Percentiles rank a stretch among this genome's conserved stretches.
Evolutionary conservation across 2,329 filamentous ascomycete species (phyloP).

Genomic region (Magnaporthiopsis rhizophila): DNA sequence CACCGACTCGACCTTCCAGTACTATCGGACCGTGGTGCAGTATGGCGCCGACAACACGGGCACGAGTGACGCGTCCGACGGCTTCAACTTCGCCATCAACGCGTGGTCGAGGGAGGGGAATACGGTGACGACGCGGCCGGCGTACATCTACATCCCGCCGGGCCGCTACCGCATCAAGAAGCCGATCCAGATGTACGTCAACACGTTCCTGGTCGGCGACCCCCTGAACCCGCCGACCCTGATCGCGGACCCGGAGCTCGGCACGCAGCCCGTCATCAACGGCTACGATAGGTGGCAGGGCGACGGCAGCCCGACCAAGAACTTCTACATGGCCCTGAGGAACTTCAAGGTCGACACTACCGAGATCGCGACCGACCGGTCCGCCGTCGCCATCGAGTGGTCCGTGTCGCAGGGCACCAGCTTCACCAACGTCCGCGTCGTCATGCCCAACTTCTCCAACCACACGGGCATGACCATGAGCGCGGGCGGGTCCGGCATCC

Average conservation of each 20-base stretch:
- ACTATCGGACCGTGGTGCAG: constrained; percentile 19
- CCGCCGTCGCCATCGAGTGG: constrained; percentile 4
- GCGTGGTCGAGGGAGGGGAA: constrained; percentile 17
- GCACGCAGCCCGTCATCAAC: constrained; percentile 11
- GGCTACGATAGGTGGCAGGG: constrained; percentile 18
- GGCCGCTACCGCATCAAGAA: constrained; percentile 23
- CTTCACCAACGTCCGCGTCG: constrained; percentile 9
- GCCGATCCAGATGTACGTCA: constrained; percentile 22
- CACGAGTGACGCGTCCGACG: constrained; percentile 17
- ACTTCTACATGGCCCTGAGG: constrained; percentile 32
- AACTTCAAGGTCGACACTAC: constrained; percentile 36
- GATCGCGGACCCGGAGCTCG: constrained; percentile 16
- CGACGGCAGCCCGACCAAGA: constrained; percentile 21
- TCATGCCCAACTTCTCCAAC: constrained; percentile 25
- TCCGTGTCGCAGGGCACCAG: constrained; percentile 2
- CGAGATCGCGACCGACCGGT: constrained; percentile 23
- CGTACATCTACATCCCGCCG: constrained; percentile 22
- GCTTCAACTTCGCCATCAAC: constrained; percentile 20
- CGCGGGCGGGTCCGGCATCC: constrained; percentile 1
- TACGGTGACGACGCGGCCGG: constrained; percentile 19
- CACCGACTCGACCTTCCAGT: constrained; percentile 17
- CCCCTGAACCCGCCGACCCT: constrained; percentile 20
- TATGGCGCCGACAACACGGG: constrained; percentile 21
- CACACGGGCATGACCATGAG: constrained; percentile 36
- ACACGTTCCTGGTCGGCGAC: constrained; percentile 24